Conservation (phyloP, 768 basidiomycete species). For the Trichaptum fuscoviolaceum region DNA sequence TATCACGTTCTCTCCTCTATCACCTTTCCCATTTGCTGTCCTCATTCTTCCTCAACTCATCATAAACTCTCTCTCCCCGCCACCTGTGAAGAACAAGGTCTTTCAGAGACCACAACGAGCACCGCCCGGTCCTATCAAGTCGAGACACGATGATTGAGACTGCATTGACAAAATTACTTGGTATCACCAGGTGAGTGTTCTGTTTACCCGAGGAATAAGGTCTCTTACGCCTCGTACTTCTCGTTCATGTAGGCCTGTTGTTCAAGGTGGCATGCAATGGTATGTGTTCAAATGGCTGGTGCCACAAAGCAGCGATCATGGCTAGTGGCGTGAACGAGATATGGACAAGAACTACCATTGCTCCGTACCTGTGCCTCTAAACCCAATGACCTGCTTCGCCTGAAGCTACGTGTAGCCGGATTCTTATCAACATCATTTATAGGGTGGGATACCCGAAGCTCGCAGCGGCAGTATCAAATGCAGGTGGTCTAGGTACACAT, state of each 20-base stretch:
- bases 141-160: conserved; percentile 39
- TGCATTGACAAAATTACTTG: conserved; percentile 56
- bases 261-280: conserved; percentile 94
- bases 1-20: background rate
- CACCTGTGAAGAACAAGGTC: conserved; percentile 3
- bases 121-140: background rate
- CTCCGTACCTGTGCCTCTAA: background rate
- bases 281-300: conserved; percentile 23
- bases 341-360: background rate
- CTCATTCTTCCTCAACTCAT: background rate
- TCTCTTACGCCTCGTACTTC: conserved; percentile 1
- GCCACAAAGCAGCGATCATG: background rate
- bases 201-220: background rate
- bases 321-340: background rate
- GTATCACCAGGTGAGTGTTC: conserved; percentile 59
- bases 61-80: background rate
- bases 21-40: background rate
- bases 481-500: conserved; percentile 67
- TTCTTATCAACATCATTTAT: conserved; percentile 8
- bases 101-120: too few relatives aligned
- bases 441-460: conserved; percentile 80
- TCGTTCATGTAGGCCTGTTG: conserved; percentile 50
- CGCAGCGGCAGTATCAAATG: conserved; percentile 74
- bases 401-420: background rate
- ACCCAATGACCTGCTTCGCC: background rate